phyloP scores from a whole-genome alignment of 1,284 basidiomycete species.

The Cutaneotrichosporon sp. region DNA sequence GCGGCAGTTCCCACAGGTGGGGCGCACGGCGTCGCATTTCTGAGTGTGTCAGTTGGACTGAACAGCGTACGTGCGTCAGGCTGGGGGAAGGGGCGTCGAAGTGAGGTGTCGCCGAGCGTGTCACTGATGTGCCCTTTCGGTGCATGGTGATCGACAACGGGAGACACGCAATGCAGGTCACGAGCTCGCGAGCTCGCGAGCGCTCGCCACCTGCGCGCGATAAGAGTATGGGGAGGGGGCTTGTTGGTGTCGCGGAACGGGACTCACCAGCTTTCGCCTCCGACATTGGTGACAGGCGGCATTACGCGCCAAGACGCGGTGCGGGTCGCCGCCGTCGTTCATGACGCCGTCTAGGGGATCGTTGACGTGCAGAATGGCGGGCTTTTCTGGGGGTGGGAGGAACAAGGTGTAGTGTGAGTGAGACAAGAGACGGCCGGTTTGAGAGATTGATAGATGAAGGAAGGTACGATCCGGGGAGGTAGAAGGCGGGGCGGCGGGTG shows the following conservation, averaged over 20 bases:
- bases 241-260: too few species aligned
- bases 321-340: slow-evolving; percentile 22
- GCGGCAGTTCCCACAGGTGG: slow-evolving; percentile 44
- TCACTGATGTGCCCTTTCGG: neutral
- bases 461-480: neutral
- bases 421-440: neutral
- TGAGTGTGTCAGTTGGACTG: slow-evolving; percentile 12
- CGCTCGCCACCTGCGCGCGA: neutral
- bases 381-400: neutral
- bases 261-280: slow-evolving; percentile 42
- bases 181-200: neutral
- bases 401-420: neutral
- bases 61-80: neutral
- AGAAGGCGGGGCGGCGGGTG: neutral
- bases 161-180: neutral
- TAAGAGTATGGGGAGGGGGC: too few species aligned
- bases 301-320: slow-evolving; percentile 42
- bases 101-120: neutral
- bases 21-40: slow-evolving; percentile 49
- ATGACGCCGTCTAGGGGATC: slow-evolving; percentile 3
- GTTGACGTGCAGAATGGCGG: neutral
- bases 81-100: too few species aligned
- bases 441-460: neutral
- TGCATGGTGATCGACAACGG: neutral
- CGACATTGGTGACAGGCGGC: slow-evolving; percentile 50